phyloP scores from a whole-genome alignment of 169 alveolate genomes.

The Eimeria brunetti region DNA sequence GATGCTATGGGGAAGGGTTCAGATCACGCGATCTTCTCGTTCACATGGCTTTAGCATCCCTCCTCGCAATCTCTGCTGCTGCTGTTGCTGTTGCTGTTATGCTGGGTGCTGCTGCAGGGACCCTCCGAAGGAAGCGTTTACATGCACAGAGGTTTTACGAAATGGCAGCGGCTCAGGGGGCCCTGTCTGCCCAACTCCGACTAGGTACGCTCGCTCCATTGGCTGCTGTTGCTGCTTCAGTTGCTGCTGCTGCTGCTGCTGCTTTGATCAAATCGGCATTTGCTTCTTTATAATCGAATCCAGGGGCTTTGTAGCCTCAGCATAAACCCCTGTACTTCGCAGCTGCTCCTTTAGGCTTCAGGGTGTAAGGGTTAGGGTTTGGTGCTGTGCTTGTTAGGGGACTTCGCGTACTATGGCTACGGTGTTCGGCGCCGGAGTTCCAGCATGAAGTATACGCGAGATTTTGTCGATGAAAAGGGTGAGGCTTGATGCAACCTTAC shows the following conservation, averaged over 20 bases:
- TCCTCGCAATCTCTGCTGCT: not conserved
- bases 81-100: not conserved
- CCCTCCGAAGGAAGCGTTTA: conserved; percentile 42
- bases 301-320: too few species aligned
- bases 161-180: conserved; percentile 85
- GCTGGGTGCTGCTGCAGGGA: conserved; percentile 50
- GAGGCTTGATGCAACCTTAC: not conserved
- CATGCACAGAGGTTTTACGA: conserved; percentile 84
- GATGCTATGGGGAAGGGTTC: not conserved
- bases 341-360: not conserved
- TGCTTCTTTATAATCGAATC: not conserved
- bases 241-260: conserved; percentile 6
- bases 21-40: not conserved
- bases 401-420: conserved; percentile 55
- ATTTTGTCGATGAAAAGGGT: conserved; percentile 39
- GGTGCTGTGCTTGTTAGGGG: conserved; percentile 4
- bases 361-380: not conserved
- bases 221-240: not conserved
- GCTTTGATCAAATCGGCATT: not conserved
- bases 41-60: not conserved
- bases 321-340: not conserved
- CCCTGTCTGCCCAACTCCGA: conserved; percentile 81
- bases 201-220: conserved; percentile 59
- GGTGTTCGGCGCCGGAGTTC: conserved; percentile 38
- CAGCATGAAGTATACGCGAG: not conserved